Percentiles rank a stretch among this genome's conserved stretches.
phyloP scores from a whole-genome alignment of 306 rosid genomes.

The Carpinus viminea region DNA sequence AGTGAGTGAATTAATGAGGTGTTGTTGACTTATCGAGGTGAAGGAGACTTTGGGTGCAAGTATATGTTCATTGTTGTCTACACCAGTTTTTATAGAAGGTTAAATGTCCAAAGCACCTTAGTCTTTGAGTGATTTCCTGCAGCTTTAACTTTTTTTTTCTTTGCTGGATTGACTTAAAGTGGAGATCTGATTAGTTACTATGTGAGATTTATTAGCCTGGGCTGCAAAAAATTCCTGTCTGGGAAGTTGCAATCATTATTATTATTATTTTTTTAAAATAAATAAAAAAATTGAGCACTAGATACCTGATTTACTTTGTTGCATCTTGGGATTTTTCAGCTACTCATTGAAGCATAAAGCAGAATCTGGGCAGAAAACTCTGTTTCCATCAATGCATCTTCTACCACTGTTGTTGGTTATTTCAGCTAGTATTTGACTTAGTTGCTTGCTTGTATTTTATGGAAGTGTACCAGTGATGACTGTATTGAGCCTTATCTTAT shows the following conservation, averaged over 20 bases:
- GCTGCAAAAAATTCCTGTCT: not conserved
- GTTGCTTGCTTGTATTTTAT: not conserved
- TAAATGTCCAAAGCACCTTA: slow-evolving; percentile 11
- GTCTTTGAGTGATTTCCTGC: slow-evolving; percentile 9
- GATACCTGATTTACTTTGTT: not conserved
- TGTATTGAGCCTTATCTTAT: not conserved
- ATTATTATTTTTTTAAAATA: too few relatives aligned
- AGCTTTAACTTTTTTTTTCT: not conserved
- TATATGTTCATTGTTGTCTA: slow-evolving; percentile 29
- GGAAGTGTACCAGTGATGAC: not conserved
- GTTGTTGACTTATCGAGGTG: slow-evolving; percentile 34
- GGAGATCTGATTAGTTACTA: slow-evolving; percentile 6
- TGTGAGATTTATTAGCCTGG: slow-evolving; percentile 3
- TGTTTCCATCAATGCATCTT: not conserved
- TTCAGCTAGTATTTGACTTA: not conserved
- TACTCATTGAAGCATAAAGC: not conserved
- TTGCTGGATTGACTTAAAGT: slow-evolving; percentile 9
- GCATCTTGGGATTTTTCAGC: slow-evolving; percentile 1
- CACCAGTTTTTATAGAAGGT: slow-evolving; percentile 27
- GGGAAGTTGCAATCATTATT: not conserved
- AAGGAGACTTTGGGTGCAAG: slow-evolving; percentile 36
- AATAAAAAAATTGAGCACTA: not conserved
- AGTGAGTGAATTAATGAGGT: slow-evolving; percentile 41
- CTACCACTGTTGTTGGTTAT: not conserved
- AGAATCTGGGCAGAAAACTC: not conserved